phyloP scores from a whole-genome alignment of 1,284 basidiomycete genomes.

The Caloboletus firmus region DNA sequence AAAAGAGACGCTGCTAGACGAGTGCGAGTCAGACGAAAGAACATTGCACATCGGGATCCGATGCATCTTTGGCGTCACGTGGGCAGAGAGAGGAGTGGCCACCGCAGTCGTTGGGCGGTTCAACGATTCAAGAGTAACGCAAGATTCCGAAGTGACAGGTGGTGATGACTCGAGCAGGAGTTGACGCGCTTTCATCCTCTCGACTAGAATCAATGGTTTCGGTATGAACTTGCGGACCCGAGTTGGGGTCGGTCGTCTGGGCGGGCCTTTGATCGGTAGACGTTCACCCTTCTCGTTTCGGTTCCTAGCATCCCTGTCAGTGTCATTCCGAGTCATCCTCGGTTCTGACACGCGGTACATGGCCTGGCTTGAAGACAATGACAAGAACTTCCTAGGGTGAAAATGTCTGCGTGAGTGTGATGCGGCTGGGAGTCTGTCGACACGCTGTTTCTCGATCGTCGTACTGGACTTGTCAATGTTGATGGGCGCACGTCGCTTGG shows the following conservation, averaged over 20 bases:
- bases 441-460: not conserved
- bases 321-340: slow-evolving; percentile 12
- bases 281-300: not conserved
- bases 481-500: slow-evolving; percentile 18
- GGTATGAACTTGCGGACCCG: slow-evolving; percentile 24
- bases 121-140: not conserved
- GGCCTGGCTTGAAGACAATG: not conserved
- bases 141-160: not conserved
- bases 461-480: not conserved
- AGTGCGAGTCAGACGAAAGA: not conserved
- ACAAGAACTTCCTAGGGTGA: not conserved
- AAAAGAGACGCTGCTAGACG: slow-evolving; percentile 12
- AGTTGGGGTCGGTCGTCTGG: slow-evolving; percentile 8
- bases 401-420: not conserved
- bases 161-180: not conserved
- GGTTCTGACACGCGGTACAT: not conserved
- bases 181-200: slow-evolving; percentile 27
- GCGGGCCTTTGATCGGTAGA: not conserved
- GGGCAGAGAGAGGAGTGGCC: not conserved
- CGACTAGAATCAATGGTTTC: slow-evolving; percentile 25
- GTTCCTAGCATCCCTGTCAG: not conserved
- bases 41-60: not conserved
- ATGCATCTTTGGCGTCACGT: slow-evolving; percentile 10
- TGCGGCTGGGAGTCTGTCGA: not conserved
- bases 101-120: not conserved